Conservation (phyloP, 306 rosid genomes). For the Castanea sativa region DNA sequence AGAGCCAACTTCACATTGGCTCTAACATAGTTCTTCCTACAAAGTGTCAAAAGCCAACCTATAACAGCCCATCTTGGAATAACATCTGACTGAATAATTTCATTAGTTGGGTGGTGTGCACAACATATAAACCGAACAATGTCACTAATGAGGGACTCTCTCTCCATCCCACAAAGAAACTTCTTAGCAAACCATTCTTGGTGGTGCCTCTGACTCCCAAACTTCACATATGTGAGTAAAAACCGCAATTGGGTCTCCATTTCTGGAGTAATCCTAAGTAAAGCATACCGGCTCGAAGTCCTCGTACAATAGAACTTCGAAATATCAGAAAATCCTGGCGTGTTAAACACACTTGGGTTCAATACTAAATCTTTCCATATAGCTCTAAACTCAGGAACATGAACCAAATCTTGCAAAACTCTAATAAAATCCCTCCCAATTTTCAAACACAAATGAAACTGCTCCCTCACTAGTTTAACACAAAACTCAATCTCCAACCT, state of each 20-base stretch:
- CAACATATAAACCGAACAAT: constrained; percentile 76
- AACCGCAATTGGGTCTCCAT: constrained; percentile 71
- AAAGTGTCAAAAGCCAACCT: constrained; percentile 75
- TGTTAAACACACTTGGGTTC: no score
- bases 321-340: constrained; percentile 18
- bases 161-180: constrained; percentile 49
- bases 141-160: constrained; percentile 62
- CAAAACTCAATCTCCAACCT: constrained; percentile 64
- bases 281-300: constrained; percentile 50
- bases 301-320: constrained; percentile 51
- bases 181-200: constrained; percentile 71
- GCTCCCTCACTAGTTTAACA: constrained; percentile 55
- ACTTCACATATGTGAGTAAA: constrained; percentile 65
- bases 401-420: constrained; percentile 65
- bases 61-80: constrained; percentile 84
- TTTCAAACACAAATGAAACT: constrained; percentile 61
- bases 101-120: constrained; percentile 81
- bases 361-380: constrained; percentile 58
- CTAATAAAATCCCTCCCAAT: constrained; percentile 83
- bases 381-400: constrained; percentile 56
- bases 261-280: constrained; percentile 72
- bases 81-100: constrained; percentile 77
- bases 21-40: constrained; percentile 45
- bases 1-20: constrained; percentile 68
- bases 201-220: constrained; percentile 68